A percentile compares a stretch with the other conserved stretches of the same genome.
These are phyloP conservation scores for Eutypa lata DNA, from an alignment of 2,329 filamentous ascomycete species.

Conservation along the genomic window DNA sequence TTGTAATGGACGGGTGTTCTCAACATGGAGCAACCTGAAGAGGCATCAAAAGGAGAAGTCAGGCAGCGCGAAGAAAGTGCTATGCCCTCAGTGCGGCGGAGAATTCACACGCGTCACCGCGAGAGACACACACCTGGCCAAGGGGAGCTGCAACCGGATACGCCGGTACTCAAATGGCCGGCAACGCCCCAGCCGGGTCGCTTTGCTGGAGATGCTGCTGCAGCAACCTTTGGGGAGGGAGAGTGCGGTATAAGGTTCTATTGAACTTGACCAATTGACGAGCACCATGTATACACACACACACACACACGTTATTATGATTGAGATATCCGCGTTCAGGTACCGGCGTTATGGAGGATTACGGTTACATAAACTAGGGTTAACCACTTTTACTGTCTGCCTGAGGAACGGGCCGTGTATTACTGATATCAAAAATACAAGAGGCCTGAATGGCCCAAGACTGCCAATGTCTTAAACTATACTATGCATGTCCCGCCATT, in stretches of 20 bases:
- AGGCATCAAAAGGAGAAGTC: slow-evolving; percentile 25
- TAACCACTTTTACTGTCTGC: background rate
- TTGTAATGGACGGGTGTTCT: slow-evolving; percentile 25
- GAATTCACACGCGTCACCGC: slow-evolving; percentile 25
- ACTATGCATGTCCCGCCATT: background rate
- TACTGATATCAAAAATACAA: background rate
- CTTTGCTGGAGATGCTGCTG: slow-evolving; percentile 13
- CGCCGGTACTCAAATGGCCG: slow-evolving; percentile 26
- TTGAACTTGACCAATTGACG: too few relatives aligned
- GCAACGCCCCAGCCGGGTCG: slow-evolving; percentile 23
- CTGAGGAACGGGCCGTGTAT: background rate
- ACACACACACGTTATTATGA: background rate
- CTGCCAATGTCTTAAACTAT: too few relatives aligned
- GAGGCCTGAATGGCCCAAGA: too few relatives aligned
- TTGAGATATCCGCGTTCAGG: background rate
- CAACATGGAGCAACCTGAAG: slow-evolving; percentile 26
- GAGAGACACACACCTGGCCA: slow-evolving; percentile 24
- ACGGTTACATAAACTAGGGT: background rate
- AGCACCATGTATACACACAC: background rate
- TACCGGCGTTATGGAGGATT: background rate
- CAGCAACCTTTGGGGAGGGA: background rate
- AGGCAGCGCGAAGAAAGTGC: slow-evolving; percentile 20
- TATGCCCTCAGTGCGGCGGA: slow-evolving; percentile 24
- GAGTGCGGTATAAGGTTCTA: background rate
- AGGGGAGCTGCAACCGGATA: slow-evolving; percentile 26